Percentiles rank a stretch among this genome's conserved stretches.
These are phyloP conservation scores for Oryza officinalis DNA, from an alignment of 176 grass and related monocot genomes.

Conservation along the genomic window DNA sequence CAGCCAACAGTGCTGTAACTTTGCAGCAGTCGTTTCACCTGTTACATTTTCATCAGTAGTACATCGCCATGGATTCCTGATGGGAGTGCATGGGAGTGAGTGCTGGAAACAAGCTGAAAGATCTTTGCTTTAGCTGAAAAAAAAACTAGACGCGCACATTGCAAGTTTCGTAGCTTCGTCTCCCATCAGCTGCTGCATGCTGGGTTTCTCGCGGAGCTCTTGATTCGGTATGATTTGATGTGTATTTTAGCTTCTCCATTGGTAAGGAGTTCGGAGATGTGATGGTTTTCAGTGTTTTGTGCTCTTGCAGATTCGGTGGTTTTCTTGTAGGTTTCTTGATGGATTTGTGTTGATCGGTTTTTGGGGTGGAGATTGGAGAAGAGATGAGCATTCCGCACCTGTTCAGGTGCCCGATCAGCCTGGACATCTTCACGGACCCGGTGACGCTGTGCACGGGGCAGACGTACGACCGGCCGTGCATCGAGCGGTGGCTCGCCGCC, in stretches of 20 bases:
- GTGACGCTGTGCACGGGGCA: constrained; percentile 90
- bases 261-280: neutral
- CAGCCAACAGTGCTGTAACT: constrained; percentile 14
- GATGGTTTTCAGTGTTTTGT: neutral
- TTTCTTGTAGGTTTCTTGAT: neutral
- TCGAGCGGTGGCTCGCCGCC: constrained; percentile 81
- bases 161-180: neutral
- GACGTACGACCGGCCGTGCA: constrained; percentile 85
- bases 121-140: neutral
- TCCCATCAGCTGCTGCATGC: neutral
- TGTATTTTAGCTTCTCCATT: neutral
- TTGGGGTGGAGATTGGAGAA: neutral
- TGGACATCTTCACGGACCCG: constrained; percentile 89
- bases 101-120: neutral
- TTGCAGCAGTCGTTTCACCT: constrained; percentile 20
- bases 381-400: constrained; percentile 87
- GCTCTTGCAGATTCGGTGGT: neutral
- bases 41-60: neutral
- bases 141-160: neutral
- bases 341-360: constrained; percentile 20
- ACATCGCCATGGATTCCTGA: constrained; percentile 48
- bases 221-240: neutral
- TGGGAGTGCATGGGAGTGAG: constrained; percentile 46
- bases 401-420: constrained; percentile 93
- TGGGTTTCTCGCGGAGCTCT: neutral